These are phyloP conservation scores for Anthracocystis panici-leucophaei DNA, from an alignment of 1,284 basidiomycete species.

Conservation along the genomic window DNA sequence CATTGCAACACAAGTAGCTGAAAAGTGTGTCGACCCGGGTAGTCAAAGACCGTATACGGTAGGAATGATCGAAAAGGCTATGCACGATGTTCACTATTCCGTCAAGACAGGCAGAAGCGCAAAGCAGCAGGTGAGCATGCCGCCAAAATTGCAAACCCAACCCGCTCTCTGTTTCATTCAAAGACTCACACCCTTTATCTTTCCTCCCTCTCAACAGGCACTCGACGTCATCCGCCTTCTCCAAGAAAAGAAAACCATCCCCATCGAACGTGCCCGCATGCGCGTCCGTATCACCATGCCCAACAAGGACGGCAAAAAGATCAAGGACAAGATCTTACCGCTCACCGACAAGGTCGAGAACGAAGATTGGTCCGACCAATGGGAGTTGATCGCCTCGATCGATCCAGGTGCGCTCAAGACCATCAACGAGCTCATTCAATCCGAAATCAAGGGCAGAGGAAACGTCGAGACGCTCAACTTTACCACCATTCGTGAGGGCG, in stretches of 20 bases:
- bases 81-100: constrained; percentile 92
- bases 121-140: constrained; percentile 73
- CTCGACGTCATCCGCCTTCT: constrained; percentile 90
- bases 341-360: constrained; percentile 86
- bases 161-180: not conserved
- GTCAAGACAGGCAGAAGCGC: constrained; percentile 89
- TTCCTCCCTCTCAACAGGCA: constrained; percentile 73
- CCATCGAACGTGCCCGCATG: constrained; percentile 93
- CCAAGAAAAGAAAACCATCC: constrained; percentile 79
- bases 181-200: not conserved
- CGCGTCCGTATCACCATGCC: constrained; percentile 86
- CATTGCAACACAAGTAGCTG: constrained; percentile 91
- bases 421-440: constrained; percentile 88
- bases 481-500: constrained; percentile 58
- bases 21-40: constrained; percentile 92
- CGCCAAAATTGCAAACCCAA: not conserved
- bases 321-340: constrained; percentile 81
- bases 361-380: constrained; percentile 82
- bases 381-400: constrained; percentile 85
- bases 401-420: constrained; percentile 91
- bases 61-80: constrained; percentile 97
- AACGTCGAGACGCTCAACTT: constrained; percentile 73
- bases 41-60: constrained; percentile 92
- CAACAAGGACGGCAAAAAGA: constrained; percentile 77
- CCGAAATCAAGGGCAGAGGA: constrained; percentile 84